Conservation (phyloP, 1,284 basidiomycete species). For the Inonotus obliquus region DNA sequence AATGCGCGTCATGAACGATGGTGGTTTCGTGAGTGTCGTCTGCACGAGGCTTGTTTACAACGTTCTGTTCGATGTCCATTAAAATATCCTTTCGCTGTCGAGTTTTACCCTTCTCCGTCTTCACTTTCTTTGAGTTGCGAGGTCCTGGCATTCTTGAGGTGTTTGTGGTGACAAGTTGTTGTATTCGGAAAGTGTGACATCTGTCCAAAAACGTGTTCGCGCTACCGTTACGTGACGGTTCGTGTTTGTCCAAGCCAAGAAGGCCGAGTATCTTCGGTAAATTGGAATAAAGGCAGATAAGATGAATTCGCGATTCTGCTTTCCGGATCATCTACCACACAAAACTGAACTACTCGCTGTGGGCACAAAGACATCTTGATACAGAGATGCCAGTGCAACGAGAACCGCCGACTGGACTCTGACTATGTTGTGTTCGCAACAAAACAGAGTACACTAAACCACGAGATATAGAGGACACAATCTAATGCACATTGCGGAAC, state of each 20-base stretch:
- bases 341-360: no score
- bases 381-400: no score
- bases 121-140: conserved; percentile 40
- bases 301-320: no score
- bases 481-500: conserved; percentile 60
- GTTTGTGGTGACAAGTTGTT: not conserved
- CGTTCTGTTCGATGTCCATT: conserved; percentile 5
- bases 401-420: no score
- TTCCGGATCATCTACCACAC: no score
- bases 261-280: no score
- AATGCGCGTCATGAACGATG: not conserved
- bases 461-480: not conserved
- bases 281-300: no score
- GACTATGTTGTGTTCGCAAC: no score
- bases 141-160: conserved; percentile 40
- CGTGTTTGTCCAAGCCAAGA: not conserved
- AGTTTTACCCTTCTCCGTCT: conserved; percentile 32
- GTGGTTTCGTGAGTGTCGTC: conserved; percentile 15
- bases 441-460: not conserved
- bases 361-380: no score
- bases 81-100: conserved; percentile 18
- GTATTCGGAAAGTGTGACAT: not conserved
- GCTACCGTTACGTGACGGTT: not conserved
- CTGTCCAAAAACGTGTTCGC: not conserved
- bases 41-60: not conserved